phyloP scores from a whole-genome alignment of 2,329 filamentous ascomycete species.

The Curvularia spicifera region DNA sequence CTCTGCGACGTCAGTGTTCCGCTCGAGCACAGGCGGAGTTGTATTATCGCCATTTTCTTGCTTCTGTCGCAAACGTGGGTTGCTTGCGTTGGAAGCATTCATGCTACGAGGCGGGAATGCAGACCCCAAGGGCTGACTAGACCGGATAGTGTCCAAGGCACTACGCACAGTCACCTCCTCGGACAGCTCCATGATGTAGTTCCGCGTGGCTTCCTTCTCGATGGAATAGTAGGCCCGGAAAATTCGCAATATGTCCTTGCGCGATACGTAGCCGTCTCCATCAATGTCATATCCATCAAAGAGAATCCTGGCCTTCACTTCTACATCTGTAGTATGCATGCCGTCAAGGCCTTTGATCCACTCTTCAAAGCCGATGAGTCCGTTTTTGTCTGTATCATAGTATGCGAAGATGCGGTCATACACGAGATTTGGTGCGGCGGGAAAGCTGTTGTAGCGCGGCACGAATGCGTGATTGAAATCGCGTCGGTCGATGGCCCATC shows the following conservation, averaged over 20 bases:
- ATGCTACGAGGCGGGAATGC: conserved; percentile 51
- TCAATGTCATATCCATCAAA: conserved; percentile 94
- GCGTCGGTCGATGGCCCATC: conserved; percentile 85
- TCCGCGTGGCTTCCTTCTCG: conserved; percentile 86
- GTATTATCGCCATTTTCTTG: conserved; percentile 40
- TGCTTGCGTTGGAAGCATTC: conserved; percentile 27
- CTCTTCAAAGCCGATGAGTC: conserved; percentile 88
- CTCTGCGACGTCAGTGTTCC: conserved; percentile 35
- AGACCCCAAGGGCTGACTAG: conserved; percentile 56
- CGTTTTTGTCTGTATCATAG: conserved; percentile 90
- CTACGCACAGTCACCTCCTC: conserved; percentile 72
- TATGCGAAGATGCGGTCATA: conserved; percentile 97
- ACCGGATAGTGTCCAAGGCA: conserved; percentile 50
- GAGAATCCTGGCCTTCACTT: conserved; percentile 62
- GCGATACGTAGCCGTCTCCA: conserved; percentile 80
- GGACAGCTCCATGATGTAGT: conserved; percentile 77
- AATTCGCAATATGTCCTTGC: conserved; percentile 87
- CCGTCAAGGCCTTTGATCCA: conserved; percentile 82
- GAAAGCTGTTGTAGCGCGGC: conserved; percentile 78
- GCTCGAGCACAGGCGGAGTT: conserved; percentile 30
- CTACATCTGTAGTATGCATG: conserved; percentile 57
- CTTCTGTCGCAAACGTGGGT: conserved; percentile 41
- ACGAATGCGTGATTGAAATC: conserved; percentile 93
- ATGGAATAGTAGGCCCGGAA: conserved; percentile 92
- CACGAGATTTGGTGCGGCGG: conserved; percentile 83